Evolutionary conservation across 1,139 yeast genomes (phyloP).

Genomic region (Blastobotrys aristatus): DNA sequence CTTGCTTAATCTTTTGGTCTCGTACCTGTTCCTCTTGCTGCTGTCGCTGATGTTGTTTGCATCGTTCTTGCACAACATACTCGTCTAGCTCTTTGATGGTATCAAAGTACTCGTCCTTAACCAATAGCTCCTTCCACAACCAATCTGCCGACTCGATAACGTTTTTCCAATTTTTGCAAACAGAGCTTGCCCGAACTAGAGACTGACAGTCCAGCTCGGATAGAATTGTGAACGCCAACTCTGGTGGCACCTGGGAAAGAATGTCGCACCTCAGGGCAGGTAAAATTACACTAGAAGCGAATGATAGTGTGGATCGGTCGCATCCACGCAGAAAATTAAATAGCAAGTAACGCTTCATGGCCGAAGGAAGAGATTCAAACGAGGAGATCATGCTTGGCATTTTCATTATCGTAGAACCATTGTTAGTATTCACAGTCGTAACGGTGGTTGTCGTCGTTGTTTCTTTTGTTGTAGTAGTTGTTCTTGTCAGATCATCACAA

Average conservation of each 20-base stretch:
- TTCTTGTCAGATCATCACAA: neutral
- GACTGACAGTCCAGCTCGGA: slow-evolving; percentile 60
- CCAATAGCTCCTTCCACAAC: slow-evolving; percentile 38
- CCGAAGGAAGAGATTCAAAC: slow-evolving; percentile 35
- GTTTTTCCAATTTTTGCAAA: slow-evolving; percentile 65
- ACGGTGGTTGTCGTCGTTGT: slow-evolving; percentile 14
- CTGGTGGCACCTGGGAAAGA: slow-evolving; percentile 65
- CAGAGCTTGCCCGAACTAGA: slow-evolving; percentile 57
- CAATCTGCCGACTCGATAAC: slow-evolving; percentile 52
- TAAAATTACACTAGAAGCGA: slow-evolving; percentile 55
- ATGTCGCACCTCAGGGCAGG: slow-evolving; percentile 69
- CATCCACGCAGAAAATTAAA: slow-evolving; percentile 62
- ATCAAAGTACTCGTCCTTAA: slow-evolving; percentile 22
- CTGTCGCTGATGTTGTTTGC: no score
- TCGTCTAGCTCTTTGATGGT: neutral
- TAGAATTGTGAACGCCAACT: slow-evolving; percentile 67
- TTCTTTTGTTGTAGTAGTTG: neutral
- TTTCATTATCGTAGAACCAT: neutral
- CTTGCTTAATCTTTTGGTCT: no score
- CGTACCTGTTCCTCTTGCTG: neutral
- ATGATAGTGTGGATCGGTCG: slow-evolving; percentile 64
- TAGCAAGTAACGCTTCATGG: slow-evolving; percentile 37
- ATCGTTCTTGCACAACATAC: no score
- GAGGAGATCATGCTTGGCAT: slow-evolving; percentile 29
- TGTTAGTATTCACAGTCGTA: slow-evolving; percentile 1